Conservation (phyloP, 163 green algal species). For the Chlamydomonas reinhardtii region DNA sequence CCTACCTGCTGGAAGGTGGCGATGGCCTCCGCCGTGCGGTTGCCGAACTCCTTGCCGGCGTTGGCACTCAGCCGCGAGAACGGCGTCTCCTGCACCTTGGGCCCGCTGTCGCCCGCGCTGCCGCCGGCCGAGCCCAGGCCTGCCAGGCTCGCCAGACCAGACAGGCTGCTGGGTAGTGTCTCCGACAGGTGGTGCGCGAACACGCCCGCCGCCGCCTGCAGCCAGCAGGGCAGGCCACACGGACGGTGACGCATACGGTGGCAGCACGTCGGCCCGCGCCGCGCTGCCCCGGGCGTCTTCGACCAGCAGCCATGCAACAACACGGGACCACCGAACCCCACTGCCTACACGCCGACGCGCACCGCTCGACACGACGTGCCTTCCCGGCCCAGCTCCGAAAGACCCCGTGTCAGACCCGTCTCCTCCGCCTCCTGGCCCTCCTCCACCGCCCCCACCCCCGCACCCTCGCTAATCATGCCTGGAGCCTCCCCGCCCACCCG, state of each 20-base stretch:
- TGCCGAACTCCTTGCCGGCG: constrained; percentile 36
- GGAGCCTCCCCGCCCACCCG: too few relatives aligned
- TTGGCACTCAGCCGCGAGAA: not conserved
- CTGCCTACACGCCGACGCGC: too few relatives aligned
- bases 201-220: constrained; percentile 36
- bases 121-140: too few relatives aligned
- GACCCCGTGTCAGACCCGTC: too few relatives aligned
- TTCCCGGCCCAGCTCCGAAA: too few relatives aligned
- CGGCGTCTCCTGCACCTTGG: not conserved
- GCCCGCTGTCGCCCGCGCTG: not conserved
- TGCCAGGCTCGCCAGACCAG: not conserved
- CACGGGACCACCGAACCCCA: too few relatives aligned
- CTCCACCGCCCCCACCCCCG: too few relatives aligned
- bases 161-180: not conserved
- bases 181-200: constrained; percentile 57
- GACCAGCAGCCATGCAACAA: too few relatives aligned
- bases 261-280: too few relatives aligned
- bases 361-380: too few relatives aligned
- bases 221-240: not conserved
- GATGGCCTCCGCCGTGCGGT: constrained; percentile 61
- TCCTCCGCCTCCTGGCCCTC: too few relatives aligned
- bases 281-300: too few relatives aligned
- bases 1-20: constrained; percentile 66
- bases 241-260: not conserved
- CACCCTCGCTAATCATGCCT: not conserved